Base-by-base conservation (phyloP, 768 basidiomycete genomes). In the Lentinula edodes region DNA sequence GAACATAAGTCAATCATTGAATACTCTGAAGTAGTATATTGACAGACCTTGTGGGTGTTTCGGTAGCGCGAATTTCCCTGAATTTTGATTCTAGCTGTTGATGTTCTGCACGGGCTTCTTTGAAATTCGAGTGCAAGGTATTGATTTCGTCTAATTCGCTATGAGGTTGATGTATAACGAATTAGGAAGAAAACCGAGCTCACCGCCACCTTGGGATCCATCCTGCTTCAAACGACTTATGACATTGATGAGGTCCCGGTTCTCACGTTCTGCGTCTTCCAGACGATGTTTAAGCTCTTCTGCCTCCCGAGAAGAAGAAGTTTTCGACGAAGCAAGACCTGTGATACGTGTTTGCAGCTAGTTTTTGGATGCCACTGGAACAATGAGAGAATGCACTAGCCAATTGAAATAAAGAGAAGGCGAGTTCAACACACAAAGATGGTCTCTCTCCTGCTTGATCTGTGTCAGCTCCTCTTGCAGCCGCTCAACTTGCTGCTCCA, bases 251-350 rank as follows among this genome's bases (percentile, higher is more conserved):
- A 97, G 81, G 64, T 95, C 93, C 38, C 93, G 85, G 74, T 97
- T 97, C 78, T 97, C 95, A 58, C 90, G 82, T 64, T 97, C 93
- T 1, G 83, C 82, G 63, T 92, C 90, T 20, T 92, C 86, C 4
- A 89, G 74, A 42, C 84, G 83, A 60, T 74, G 80, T 65, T 80
- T 84, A 42, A 91, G 69, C 6, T 74, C 70, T 39, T 85, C 86
- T 7, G 85, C 71, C 69, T 89, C 89, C 1, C 78, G 74, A 3
- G 86, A 85, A 2, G 90, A 87, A 0, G 84, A 78, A 9, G 84
- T 78, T 48, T 88, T 84, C 0, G 87, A 83, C 41, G 68, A 82
- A 12, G 83, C 81, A 5, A 91, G 73, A 0, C 80, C 70, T 5
- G 83, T 69, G 62, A 93, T 67, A 68, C 89, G 82, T 35, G 78